Base-by-base conservation (phyloP, 257 asterid genomes). In the Ilex asprella region DNA sequence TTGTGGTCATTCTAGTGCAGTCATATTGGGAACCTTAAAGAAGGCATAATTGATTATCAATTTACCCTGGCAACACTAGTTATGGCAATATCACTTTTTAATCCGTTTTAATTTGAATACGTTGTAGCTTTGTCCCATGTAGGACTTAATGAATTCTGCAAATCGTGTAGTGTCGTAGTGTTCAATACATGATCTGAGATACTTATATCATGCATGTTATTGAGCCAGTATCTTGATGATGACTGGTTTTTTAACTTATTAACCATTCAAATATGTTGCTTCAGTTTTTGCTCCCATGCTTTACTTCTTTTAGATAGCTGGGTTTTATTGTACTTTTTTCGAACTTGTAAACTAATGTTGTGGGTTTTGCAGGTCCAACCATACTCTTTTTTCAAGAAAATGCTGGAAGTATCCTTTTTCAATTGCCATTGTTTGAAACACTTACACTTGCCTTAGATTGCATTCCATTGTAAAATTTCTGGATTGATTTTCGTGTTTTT, bases 361-460 rank as follows among this genome's bases (percentile, higher is more conserved):
- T 75, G 69, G 47, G 60, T 70, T 66, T 73, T 76, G 81, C 96
- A 93, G 99, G 99, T 55, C 99, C 95, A 56, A 93, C 99, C 51
- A 78, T 93, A 69, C 86, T 93, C 56, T 93, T 93, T 78, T 93
- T 93, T 81, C 99, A 93, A 77, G 99, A 93, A 90, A 93, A 93
- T 81, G 99, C 99, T 12, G 99, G 99, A 80, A 93, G 99, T 89
- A 89, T 89, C 97, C 87, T 81, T 84, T 59, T 16, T n/a, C 15
- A 7, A 15, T 53, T 72, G 16, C 51, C 56, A 39, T 69, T 35
- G 27, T 52, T 41, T 47, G 32, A n/a, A 39, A 46, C 2, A 53
- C 9, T 53, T 27, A 14, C 1, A 53, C 9, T 53, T 27, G 30
- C 57, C 11, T 16, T 53, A 3, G 57, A 4, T 53, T 53, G 57